Evolutionary conservation across 2,329 filamentous ascomycete genomes (phyloP).

Genomic region (Ilyonectria destructans): DNA sequence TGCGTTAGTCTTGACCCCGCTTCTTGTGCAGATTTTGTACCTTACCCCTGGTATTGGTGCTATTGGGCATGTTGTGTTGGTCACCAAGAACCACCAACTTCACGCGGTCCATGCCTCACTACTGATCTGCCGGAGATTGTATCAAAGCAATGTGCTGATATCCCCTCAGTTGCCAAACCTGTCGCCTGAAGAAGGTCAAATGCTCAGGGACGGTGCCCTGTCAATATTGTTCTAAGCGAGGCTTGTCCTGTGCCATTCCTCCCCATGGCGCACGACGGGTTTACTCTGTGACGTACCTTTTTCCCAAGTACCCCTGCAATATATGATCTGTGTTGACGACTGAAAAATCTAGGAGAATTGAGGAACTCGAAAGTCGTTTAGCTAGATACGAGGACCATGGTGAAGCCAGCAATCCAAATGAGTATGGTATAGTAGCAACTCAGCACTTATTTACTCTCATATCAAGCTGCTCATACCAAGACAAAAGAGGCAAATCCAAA

Average conservation of each 20-base stretch:
- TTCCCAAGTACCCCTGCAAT: too few relatives aligned
- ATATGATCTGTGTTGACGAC: not conserved
- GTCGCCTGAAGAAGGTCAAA: constrained; percentile 17
- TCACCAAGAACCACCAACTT: not conserved
- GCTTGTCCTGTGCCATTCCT: constrained; percentile 3
- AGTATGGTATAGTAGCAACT: constrained; percentile 4
- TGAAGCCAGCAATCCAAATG: not conserved
- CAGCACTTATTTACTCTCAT: not conserved
- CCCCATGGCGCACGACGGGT: constrained; percentile 7
- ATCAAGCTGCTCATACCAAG: not conserved
- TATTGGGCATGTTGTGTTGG: not conserved
- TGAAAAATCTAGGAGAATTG: not conserved
- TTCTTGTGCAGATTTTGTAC: not conserved
- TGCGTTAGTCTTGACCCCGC: constrained; percentile 1
- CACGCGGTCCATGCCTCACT: not conserved
- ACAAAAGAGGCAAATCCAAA: not conserved
- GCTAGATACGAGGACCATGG: constrained; percentile 3
- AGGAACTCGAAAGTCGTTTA: constrained; percentile 13
- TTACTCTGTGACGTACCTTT: constrained; percentile 15
- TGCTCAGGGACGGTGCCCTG: constrained; percentile 14
- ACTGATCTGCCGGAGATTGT: not conserved
- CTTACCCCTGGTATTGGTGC: not conserved
- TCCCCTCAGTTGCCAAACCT: not conserved
- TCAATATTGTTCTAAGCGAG: constrained; percentile 10
- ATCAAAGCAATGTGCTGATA: not conserved